Evolutionary conservation across 345 rosid genomes (phyloP).

Genomic region (Eutrema yunnanense): DNA sequence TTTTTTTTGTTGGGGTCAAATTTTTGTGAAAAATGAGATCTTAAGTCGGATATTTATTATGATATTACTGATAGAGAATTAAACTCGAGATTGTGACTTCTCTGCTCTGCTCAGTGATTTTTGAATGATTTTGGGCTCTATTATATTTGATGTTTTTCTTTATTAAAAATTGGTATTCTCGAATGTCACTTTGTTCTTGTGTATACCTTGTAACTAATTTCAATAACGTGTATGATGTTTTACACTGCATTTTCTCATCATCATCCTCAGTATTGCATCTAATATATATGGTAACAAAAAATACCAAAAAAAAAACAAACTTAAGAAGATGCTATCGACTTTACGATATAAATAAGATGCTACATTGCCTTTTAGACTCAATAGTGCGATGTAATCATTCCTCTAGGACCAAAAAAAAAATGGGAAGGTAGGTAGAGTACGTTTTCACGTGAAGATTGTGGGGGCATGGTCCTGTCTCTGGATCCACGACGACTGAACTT

Average conservation of each 20-base stretch:
- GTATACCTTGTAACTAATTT: neutral
- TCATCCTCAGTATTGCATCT: neutral
- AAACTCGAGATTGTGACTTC: too few relatives aligned
- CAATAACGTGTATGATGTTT: neutral
- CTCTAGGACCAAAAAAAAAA: neutral
- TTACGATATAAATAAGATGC: neutral
- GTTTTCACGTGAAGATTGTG: constrained; percentile 18
- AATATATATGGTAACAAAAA: neutral
- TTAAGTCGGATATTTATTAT: neutral
- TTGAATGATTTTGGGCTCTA: too few relatives aligned
- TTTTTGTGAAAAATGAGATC: constrained; percentile 1
- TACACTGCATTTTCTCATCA: neutral
- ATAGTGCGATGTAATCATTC: constrained; percentile 6
- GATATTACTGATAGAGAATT: neutral
- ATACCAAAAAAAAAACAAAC: neutral
- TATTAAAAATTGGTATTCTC: neutral
- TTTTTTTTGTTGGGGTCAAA: neutral
- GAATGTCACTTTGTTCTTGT: neutral
- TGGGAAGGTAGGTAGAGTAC: neutral
- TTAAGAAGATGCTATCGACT: neutral
- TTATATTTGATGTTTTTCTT: neutral
- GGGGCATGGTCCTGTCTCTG: constrained; percentile 7
- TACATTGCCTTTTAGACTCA: neutral
- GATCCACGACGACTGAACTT: constrained; percentile 11
- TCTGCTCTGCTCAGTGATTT: too few relatives aligned